These are phyloP conservation scores for Diaporthe sp. DNA, from an alignment of 2,329 filamentous ascomycete species.

Conservation along the genomic window DNA sequence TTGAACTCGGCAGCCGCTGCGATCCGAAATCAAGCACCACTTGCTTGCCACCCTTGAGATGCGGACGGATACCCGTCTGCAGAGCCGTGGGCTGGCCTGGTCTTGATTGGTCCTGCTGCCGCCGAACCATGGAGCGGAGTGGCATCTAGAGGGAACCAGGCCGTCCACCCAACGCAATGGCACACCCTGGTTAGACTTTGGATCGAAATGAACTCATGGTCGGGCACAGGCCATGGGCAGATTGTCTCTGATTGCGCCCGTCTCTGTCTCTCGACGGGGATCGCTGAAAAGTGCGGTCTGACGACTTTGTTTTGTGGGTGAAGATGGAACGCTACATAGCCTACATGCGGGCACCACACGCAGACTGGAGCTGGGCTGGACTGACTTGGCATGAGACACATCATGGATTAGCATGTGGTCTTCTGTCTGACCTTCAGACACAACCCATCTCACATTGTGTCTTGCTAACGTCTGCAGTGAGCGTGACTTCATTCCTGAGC, in stretches of 20 bases:
- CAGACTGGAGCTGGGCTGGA: background rate
- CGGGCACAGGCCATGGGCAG: slow-evolving; percentile 18
- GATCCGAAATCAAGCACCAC: slow-evolving; percentile 22
- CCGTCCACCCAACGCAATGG: slow-evolving; percentile 26
- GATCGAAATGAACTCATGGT: slow-evolving; percentile 29
- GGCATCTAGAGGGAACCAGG: slow-evolving; percentile 27
- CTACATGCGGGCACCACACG: background rate
- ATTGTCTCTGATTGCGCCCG: slow-evolving; percentile 25
- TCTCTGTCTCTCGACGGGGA: background rate
- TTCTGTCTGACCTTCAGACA: slow-evolving; percentile 17
- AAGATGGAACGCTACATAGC: background rate
- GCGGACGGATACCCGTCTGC: slow-evolving; percentile 31
- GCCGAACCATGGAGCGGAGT: slow-evolving; percentile 34
- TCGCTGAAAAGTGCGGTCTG: slow-evolving; percentile 15
- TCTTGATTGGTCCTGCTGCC: slow-evolving; percentile 46
- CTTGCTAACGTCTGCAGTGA: slow-evolving; percentile 8
- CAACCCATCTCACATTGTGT: background rate
- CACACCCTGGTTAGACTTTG: slow-evolving; percentile 25
- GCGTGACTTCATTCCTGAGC: slow-evolving; percentile 6
- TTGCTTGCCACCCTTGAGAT: slow-evolving; percentile 16
- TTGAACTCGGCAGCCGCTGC: slow-evolving; percentile 32
- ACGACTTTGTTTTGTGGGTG: background rate
- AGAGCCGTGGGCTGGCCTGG: slow-evolving; percentile 17
- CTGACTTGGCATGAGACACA: slow-evolving; percentile 18
- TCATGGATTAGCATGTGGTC: slow-evolving; percentile 14